Base-by-base conservation (phyloP, 148 eudicot genomes). In the Rhododendron ovatum region DNA sequence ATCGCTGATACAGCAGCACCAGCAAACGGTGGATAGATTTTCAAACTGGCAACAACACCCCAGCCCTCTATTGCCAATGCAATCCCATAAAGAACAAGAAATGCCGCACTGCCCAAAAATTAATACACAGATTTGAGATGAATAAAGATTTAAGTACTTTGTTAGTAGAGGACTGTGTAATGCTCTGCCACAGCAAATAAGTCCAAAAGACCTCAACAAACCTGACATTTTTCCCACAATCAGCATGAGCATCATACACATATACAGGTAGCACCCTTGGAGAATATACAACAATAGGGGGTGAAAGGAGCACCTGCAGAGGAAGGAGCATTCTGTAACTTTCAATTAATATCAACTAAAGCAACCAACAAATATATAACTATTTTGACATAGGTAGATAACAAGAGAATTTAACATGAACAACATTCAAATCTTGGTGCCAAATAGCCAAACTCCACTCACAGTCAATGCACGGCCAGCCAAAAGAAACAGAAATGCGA, bases 1-100 rank as follows among this genome's bases (percentile, higher is more conserved):
- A 97, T 82, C n/a, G 99, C 99, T 78, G 99, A 97, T 77, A 97
- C 99, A 77, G 99, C 98, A 89, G 99, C 98, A 83, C 99, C 99
- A 88, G 98, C 96, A 89, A 95, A 97, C 13, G 99, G 99, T 53
- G 99, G 98, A 89, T 95, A 97, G 30, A 97, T 94, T 83, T 91
- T 92, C 90, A 97, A 90, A 91, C 99, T 97, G 84, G 99, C 99
- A 86, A 97, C 99, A 84, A 97, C 99, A 80, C 99, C 99, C 99
- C 99, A 97, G 47, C 96, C 98, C 87, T 97, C 99, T 61, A 89
- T 95, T 65, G 99, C 99, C 93, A 97, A 88, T 73, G 98, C 99
- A 90, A 97, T 91, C 83, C 93, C 98, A 86, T 97, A 97, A 87
- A 97, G 99, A 92, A 95, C 78, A 85, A 97, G 94, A 83, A 97